Evolutionary conservation across 768 basidiomycete species (phyloP).

Genomic region (Leccinum ochraceum): DNA sequence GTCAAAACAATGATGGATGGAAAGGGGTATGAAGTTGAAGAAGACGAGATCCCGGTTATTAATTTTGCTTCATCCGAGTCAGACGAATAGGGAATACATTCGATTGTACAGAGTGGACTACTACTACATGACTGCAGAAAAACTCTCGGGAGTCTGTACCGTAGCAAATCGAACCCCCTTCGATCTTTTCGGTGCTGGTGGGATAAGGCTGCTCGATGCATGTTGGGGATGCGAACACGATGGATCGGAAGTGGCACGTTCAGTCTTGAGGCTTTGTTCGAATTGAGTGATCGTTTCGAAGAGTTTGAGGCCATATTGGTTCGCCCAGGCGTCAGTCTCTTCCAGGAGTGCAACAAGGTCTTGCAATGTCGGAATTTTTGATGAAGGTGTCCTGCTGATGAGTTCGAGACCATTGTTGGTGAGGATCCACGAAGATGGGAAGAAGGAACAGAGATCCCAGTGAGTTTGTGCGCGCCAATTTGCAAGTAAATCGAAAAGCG

Average conservation of each 20-base stretch:
- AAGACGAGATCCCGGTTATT: neutral
- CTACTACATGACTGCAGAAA: neutral
- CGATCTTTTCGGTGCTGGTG: neutral
- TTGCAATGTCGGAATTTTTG: too few relatives aligned
- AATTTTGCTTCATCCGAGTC: neutral
- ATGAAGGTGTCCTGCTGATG: too few relatives aligned
- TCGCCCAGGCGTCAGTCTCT: neutral
- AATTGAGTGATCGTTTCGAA: neutral
- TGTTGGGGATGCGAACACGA: neutral
- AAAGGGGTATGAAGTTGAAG: neutral
- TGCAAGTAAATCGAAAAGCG: too few relatives aligned
- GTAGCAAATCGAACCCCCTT: neutral
- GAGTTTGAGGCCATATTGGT: neutral
- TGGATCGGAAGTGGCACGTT: neutral
- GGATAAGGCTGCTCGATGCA: too few relatives aligned
- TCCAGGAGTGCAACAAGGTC: neutral
- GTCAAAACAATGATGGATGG: neutral
- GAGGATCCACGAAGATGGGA: too few relatives aligned
- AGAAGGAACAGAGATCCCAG: too few relatives aligned
- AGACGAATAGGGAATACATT: neutral
- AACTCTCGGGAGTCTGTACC: neutral
- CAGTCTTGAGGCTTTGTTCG: neutral
- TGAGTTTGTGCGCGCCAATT: too few relatives aligned
- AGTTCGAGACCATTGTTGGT: too few relatives aligned
- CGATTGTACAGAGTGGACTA: neutral